These are phyloP conservation scores for Prunus yedoensis DNA, from an alignment of 331 rosid genomes.

Conservation along the genomic window DNA sequence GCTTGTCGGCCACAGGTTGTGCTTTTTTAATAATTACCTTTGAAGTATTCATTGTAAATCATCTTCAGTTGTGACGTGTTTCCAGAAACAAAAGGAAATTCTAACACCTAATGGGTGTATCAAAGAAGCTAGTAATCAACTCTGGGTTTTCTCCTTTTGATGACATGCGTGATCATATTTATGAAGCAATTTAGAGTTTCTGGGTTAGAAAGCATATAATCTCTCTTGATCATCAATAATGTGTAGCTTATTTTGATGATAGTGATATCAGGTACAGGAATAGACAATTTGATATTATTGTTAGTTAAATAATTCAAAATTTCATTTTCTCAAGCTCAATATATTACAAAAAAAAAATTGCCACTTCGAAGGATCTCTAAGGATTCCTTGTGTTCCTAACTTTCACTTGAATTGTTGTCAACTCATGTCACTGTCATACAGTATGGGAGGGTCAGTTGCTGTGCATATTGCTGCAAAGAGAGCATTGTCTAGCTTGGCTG, in stretches of 20 bases:
- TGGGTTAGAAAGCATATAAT: background rate
- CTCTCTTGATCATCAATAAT: background rate
- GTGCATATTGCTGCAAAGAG: slow-evolving; percentile 85
- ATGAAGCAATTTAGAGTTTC: slow-evolving; percentile 6
- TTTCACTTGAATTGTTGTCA: slow-evolving; percentile 17
- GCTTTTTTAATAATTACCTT: slow-evolving; percentile 4
- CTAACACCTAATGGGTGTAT: background rate
- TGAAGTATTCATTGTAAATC: slow-evolving; percentile 6
- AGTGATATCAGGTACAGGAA: background rate
- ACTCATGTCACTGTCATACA: slow-evolving; percentile 21
- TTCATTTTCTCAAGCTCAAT: background rate
- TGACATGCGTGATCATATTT: background rate
- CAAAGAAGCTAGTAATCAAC: background rate
- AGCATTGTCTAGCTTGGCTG: slow-evolving; percentile 70
- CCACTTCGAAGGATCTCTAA: background rate
- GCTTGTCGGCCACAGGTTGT: slow-evolving; percentile 91
- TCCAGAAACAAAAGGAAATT: background rate
- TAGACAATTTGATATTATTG: background rate
- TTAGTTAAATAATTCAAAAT: background rate
- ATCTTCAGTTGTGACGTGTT: background rate
- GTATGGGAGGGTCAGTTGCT: slow-evolving; percentile 99
- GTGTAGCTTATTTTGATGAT: background rate
- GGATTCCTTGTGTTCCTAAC: background rate
- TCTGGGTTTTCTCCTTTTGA: background rate
- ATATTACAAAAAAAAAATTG: background rate